Base-by-base conservation (phyloP, 352 stramenopile genomes). In the Globisporangium nagaii region DNA sequence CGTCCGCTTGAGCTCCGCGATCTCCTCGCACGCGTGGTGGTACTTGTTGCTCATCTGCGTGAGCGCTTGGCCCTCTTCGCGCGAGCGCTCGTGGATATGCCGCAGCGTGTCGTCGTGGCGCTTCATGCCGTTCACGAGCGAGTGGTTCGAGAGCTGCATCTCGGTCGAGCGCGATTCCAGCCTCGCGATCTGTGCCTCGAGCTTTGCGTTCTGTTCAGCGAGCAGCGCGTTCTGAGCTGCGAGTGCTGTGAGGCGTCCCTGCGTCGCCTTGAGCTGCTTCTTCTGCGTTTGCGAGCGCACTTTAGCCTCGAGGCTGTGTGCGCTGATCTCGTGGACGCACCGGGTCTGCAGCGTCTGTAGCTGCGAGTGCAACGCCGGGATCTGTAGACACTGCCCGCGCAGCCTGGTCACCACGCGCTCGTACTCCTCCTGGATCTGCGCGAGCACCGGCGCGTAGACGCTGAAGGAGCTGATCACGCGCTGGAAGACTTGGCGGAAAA, bases 81-180 rank as follows among this genome's bases (percentile, higher is more conserved):
- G 60, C 2, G 70, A 82, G 2, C 70, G 73, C 30, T 85, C 71
- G 36, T 84, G 71, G 10, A 78, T 66, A 17, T 74, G 73, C n/a
- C 69, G 72, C n/a, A 89, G 54, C 17, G 68, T 87, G 15, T 90
- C 80, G 35, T 90, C 80, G 41, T 90, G 80, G n/a, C 75, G 70
- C 53, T 83, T 78, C 31, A 91, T 79, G 31, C 78, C 82, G 46
- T 68, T 81, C 35, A 86, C 66, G 11, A 91, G 60, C 22, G 73
- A 60, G 56, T 79, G 49, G 30, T 81, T 87, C 0, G 78, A 88
- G 0, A 62, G 43, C 44, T 83, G 66, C 25, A 84, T 63, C 19
- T 83, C 79, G 2, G 58, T 39, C 1, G 73, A 56, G 25, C 78
- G 75, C 4, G 48, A 59, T 34, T 80, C 63, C 1, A 73, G 48